phyloP scores from a whole-genome alignment of 2,329 filamentous ascomycete species.

The Neoscytalidium dimidiatum region DNA sequence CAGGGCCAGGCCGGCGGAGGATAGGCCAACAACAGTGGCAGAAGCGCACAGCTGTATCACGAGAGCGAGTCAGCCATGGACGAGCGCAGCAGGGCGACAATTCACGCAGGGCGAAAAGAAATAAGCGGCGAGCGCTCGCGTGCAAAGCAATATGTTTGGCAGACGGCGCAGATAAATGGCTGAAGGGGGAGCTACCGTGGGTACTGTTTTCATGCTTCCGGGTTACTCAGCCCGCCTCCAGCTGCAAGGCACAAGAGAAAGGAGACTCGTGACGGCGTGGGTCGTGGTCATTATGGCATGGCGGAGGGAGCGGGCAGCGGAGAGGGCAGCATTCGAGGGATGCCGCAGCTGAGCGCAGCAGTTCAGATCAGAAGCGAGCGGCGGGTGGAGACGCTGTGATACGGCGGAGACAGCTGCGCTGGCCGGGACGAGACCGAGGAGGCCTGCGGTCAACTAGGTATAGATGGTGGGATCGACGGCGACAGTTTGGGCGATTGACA shows the following conservation, averaged over 20 bases:
- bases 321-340: constrained; percentile 18
- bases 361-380: constrained; percentile 12
- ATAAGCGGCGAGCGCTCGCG: neutral
- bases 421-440: constrained; percentile 27
- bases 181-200: constrained; percentile 37
- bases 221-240: constrained; percentile 35
- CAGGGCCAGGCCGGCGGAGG: constrained; percentile 60
- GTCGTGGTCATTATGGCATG: constrained; percentile 43
- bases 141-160: neutral
- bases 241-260: constrained; percentile 39
- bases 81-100: constrained; percentile 22
- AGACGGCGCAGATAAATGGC: neutral
- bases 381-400: constrained; percentile 27
- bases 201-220: constrained; percentile 50
- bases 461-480: constrained; percentile 19
- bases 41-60: constrained; percentile 61
- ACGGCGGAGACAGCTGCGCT: constrained; percentile 22
- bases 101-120: neutral
- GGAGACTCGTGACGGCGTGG: constrained; percentile 37
- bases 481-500: constrained; percentile 14
- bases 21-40: constrained; percentile 61
- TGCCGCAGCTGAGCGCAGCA: constrained; percentile 24
- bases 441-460: constrained; percentile 23
- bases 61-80: constrained; percentile 39
- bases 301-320: constrained; percentile 24